Evolutionary conservation across 176 grass and related monocot genomes (phyloP).

Genomic region (Puya raimondii): DNA sequence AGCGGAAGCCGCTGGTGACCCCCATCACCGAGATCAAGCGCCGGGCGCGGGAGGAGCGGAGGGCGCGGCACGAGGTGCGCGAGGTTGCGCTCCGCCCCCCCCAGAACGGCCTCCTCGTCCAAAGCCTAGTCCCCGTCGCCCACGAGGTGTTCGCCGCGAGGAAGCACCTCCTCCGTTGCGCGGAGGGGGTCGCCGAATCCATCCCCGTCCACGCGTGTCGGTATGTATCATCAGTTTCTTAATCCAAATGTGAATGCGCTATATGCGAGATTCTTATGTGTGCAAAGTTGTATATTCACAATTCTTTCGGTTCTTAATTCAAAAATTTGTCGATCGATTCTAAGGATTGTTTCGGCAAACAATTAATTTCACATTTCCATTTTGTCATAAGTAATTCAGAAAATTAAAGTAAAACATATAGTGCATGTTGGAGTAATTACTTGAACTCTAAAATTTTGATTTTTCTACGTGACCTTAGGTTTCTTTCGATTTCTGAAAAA

Average conservation of each 20-base stretch:
- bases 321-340: too few relatives aligned
- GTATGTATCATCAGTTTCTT: not conserved
- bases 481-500: too few relatives aligned
- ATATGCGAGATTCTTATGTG: too few relatives aligned
- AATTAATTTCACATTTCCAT: too few relatives aligned
- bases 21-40: slow-evolving; percentile 10
- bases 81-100: slow-evolving; percentile 17
- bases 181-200: slow-evolving; percentile 4
- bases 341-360: too few relatives aligned
- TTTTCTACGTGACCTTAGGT: too few relatives aligned
- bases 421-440: too few relatives aligned
- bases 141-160: slow-evolving; percentile 10
- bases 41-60: not conserved
- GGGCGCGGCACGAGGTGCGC: not conserved
- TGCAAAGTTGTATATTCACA: too few relatives aligned
- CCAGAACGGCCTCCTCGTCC: slow-evolving; percentile 18
- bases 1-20: slow-evolving; percentile 18
- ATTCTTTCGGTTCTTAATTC: too few relatives aligned
- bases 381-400: too few relatives aligned
- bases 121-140: slow-evolving; percentile 5
- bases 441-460: too few relatives aligned
- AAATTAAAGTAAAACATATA: too few relatives aligned
- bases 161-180: slow-evolving; percentile 4
- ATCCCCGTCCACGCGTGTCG: slow-evolving; percentile 11
- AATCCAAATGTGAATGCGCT: not conserved